A percentile compares a stretch with the other conserved stretches of the same genome.
These are phyloP conservation scores for Lentinula raphanica DNA, from an alignment of 768 basidiomycete species.

Conservation along the genomic window DNA sequence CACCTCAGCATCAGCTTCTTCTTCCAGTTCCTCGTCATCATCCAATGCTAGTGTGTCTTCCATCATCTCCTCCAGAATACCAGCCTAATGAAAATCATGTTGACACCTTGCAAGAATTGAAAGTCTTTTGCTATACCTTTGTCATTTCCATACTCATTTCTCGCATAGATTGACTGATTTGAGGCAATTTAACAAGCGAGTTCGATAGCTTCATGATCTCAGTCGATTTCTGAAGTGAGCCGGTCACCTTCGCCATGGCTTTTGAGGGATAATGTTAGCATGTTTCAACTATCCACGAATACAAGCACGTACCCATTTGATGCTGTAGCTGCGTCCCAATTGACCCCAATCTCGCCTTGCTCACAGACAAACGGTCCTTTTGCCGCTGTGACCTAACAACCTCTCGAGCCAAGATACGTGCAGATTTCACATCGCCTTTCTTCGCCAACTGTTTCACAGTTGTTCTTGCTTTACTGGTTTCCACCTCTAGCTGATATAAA, in stretches of 20 bases:
- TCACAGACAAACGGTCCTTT: conserved; percentile 85
- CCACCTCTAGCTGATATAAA: conserved; percentile 63
- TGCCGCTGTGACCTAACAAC: conserved; percentile 95
- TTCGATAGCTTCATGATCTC: conserved; percentile 99
- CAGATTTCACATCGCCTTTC: conserved; percentile 90
- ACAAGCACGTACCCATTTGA: conserved; percentile 70
- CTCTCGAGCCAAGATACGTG: conserved; percentile 87
- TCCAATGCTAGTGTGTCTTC: conserved; percentile 89
- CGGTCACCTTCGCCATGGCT: conserved; percentile 98
- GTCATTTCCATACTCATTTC: conserved; percentile 99
- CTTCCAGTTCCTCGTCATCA: conserved; percentile 91
- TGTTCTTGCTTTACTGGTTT: conserved; percentile 72
- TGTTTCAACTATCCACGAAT: neutral
- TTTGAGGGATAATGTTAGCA: neutral
- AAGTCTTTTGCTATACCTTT: conserved; percentile 57
- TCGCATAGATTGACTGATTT: conserved; percentile 88
- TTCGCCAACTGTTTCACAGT: conserved; percentile 85
- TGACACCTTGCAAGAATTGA: neutral
- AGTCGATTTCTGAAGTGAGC: conserved; percentile 94
- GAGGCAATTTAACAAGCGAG: conserved; percentile 83
- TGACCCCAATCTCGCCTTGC: conserved; percentile 88
- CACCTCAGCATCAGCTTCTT: conserved; percentile 95
- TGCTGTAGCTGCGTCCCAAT: conserved; percentile 86
- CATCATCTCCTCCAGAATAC: conserved; percentile 97
- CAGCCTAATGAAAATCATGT: conserved; percentile 58